phyloP scores from a whole-genome alignment of 1,284 basidiomycete species.

The Irpex sp. region DNA sequence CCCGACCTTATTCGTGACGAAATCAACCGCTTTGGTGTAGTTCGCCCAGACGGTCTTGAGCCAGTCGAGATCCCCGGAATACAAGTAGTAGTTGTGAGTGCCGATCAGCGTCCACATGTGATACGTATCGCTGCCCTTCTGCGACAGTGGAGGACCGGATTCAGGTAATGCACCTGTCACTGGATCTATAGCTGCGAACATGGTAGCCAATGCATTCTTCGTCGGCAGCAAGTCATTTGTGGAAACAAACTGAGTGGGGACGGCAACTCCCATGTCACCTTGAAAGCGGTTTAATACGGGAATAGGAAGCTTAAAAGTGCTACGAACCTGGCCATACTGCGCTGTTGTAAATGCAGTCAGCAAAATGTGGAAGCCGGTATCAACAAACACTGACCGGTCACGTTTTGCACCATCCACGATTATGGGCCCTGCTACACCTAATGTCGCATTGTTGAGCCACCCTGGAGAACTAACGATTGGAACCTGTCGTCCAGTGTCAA shows the following conservation, averaged over 20 bases:
- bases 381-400: conserved; percentile 38
- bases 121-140: conserved; percentile 42
- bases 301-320: neutral
- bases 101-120: conserved; percentile 45
- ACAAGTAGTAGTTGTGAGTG: conserved; percentile 42
- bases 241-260: conserved; percentile 57
- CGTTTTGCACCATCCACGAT: conserved; percentile 63
- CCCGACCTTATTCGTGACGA: conserved; percentile 42
- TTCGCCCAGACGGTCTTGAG: conserved; percentile 44
- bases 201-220: conserved; percentile 52
- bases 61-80: conserved; percentile 44
- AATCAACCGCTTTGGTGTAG: conserved; percentile 45
- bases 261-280: conserved; percentile 64
- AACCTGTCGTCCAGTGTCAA: conserved; percentile 51
- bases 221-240: conserved; percentile 55
- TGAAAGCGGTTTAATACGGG: neutral
- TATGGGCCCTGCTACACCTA: conserved; percentile 56
- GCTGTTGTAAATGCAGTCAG: conserved; percentile 22
- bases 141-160: conserved; percentile 56
- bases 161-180: conserved; percentile 52
- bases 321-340: conserved; percentile 52
- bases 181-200: conserved; percentile 52
- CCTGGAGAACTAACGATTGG: conserved; percentile 39
- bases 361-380: neutral
- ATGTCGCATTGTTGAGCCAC: conserved; percentile 56